Evolutionary conservation across 495 filamentous ascomycete species (phyloP), one percentile per base, ranked within the genome.

Genomic region (Neurospora tetraspora): DNA sequence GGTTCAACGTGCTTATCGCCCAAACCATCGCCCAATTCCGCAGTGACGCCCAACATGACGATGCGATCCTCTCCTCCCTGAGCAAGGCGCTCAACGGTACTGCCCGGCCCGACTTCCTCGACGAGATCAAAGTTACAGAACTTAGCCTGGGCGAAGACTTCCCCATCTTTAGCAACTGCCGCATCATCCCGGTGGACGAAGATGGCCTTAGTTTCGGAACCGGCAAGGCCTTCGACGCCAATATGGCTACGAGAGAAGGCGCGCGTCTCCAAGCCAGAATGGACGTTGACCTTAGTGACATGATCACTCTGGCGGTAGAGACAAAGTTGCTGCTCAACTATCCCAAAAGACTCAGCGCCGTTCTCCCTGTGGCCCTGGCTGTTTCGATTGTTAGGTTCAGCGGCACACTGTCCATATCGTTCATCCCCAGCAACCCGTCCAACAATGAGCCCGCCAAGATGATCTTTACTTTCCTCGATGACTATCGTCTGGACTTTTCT

Each of bases 1-100:
- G 96, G 96, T 98, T 99, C 86, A 99, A 99, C 81, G 96, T 99
- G 34, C 86, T 99, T 71, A 90, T 98, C 71, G 96, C 96, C 8
- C 96, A 99, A 83, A 96, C 96, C 0, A 94, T 99, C 70, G 95
- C 96, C 4, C 96, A 98, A 78, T 94, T 98, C 78, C 88, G 96
- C 69, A 89, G 91, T 73, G 96, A 98, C 77, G 96, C 96, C 34
- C 87, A 92, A 37, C 89, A 93, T 70, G 94, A 97, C 78, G 92
- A 93, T 77, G 96, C 96, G 8, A 94, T 99, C 31, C 88, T 99
- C n/a, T 91, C 88, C n/a, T 94, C 91, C n/a, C 85, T 99, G n/a
- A 96, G 89, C 10, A 90, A 90, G 40, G 88, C 93, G 2, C 86
- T 99, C 42, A 99, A 99, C 77, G 91, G 93, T 40, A 84, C 87